Base-by-base conservation (phyloP, 2,329 filamentous ascomycete genomes). In the Xylaria sp. region DNA sequence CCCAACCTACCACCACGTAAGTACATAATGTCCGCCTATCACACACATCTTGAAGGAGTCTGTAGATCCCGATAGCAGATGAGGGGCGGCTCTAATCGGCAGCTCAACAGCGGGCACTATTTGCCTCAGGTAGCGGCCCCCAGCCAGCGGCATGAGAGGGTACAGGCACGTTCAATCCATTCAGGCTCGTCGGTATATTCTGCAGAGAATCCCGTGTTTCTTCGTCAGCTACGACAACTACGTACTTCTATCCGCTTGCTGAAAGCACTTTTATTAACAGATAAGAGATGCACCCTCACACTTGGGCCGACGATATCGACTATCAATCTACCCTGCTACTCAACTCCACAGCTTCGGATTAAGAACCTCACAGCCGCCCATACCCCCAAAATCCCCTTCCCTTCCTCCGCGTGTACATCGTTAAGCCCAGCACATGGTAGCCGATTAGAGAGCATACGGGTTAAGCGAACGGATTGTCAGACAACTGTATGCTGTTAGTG, bases 391-490 rank as follows among this genome's bases (percentile, higher is more conserved):
- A n/a, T n/a, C n/a, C n/a, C 34, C 37, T 42, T 45, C 53, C 40
- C 22, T 56, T 55, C 41, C 46, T 24, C 45, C 41, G 22, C 47
- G 50, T 52, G 49, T 50, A 48, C 49, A 53, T 46, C 26, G 52
- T 50, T 50, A 49, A 45, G 39, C 42, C 22, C 13, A 45, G 52
- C 29, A 24, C 19, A 42, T 41, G 44, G 49, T 22, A 17, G 22
- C 9, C 39, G 34, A 24, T 69, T 62, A 75, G 39, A 75, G 67
- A 41, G 82, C 82, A 63, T 82, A 86, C n/a, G 85, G 85, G 72
- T 88, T 88, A 60, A 87, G 74, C 38, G 84, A 87, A 50, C 85
- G 82, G 67, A 87, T 87, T 9, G 85, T 87, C 68, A 88, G 73
- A 74, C 85, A 88, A 66, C 85, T 88, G 62, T 22, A 5, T 49